Conservation (phyloP, 129 eudicot genomes). For the Ambrosia trifida region DNA sequence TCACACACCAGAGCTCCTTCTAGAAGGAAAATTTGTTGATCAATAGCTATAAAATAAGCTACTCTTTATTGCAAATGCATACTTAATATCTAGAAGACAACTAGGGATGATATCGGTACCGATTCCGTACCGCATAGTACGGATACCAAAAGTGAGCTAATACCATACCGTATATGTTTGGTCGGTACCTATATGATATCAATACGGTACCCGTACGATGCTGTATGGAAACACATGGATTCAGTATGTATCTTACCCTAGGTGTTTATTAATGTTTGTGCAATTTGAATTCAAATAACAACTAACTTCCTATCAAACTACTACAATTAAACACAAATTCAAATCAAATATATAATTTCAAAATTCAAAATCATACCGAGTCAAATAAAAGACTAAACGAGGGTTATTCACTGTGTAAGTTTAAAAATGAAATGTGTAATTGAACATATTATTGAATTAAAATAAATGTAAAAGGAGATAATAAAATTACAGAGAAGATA, state of each 20-base stretch:
- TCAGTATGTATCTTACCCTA: constrained; percentile 3
- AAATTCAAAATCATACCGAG: neutral
- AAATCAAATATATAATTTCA: neutral
- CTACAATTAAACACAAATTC: constrained; percentile 5
- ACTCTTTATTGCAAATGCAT: no score
- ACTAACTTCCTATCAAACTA: neutral
- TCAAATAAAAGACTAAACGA: neutral
- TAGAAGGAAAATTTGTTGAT: no score
- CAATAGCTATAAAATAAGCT: no score
- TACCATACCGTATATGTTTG: no score
- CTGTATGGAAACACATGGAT: no score
- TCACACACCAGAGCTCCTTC: no score
- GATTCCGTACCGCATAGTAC: no score
- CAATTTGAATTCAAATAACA: neutral
- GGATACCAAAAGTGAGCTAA: no score
- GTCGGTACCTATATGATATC: no score
- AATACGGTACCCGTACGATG: no score
- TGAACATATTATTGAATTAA: neutral
- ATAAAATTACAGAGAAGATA: constrained; percentile 23
- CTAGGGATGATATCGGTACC: no score
- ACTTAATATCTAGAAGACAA: no score
- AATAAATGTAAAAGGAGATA: neutral
- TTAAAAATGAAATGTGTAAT: neutral
- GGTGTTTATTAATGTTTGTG: neutral
- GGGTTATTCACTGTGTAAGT: neutral